Evolutionary conservation across 148 eudicot species (phyloP).

Genomic region (Silene latifolia): DNA sequence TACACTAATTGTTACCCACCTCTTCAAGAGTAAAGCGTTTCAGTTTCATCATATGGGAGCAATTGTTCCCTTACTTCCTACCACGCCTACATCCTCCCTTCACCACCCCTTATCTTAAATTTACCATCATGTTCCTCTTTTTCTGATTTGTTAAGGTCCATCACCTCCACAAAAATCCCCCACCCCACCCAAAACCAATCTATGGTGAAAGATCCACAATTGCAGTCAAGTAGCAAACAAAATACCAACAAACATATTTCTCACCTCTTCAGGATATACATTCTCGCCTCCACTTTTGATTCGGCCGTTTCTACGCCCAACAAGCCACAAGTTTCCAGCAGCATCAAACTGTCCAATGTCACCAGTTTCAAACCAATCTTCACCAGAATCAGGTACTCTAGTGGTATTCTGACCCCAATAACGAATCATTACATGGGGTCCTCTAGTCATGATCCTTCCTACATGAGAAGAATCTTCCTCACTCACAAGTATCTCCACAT

Average conservation of each 20-base stretch:
- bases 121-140: too few species aligned
- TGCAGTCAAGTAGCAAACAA: neutral
- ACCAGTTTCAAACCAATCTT: constrained; percentile 87
- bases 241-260: neutral
- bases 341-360: constrained; percentile 74
- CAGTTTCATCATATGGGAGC: too few species aligned
- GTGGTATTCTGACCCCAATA: constrained; percentile 60
- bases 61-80: too few species aligned
- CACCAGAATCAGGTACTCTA: constrained; percentile 20
- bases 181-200: neutral
- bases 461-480: constrained; percentile 36
- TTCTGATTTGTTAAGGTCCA: too few species aligned
- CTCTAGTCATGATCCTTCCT: constrained; percentile 80
- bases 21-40: too few species aligned
- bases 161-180: too few species aligned
- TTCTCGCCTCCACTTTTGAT: constrained; percentile 96
- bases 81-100: too few species aligned
- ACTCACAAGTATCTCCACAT: constrained; percentile 51
- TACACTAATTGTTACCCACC: too few species aligned
- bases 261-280: constrained; percentile 90
- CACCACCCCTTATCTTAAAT: too few species aligned
- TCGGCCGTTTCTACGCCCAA: constrained; percentile 75
- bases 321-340: constrained; percentile 71
- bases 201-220: neutral
- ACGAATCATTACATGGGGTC: constrained; percentile 76